Conservation (phyloP, 140 eudicot genomes). For the Erigeron philadelphicus region DNA sequence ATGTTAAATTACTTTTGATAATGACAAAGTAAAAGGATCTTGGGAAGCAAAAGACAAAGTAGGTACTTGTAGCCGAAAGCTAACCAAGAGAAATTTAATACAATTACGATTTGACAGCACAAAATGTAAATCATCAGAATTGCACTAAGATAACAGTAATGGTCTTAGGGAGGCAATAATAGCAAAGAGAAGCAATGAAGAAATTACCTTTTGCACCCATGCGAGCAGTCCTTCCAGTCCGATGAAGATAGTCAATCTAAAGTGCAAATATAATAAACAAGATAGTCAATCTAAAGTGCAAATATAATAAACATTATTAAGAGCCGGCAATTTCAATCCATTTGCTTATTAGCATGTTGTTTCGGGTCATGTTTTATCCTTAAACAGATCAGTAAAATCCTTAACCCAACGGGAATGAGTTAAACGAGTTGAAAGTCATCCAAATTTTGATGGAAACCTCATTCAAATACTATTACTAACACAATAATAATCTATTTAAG, state of each 20-base stretch:
- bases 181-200: neutral
- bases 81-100: neutral
- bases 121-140: neutral
- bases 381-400: neutral
- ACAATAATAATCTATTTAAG: neutral
- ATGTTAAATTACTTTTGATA: constrained; percentile 9
- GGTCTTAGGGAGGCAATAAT: neutral
- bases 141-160: neutral
- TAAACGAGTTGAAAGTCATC: neutral
- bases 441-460: neutral
- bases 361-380: neutral
- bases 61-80: neutral
- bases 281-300: constrained; percentile 71
- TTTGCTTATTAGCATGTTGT: neutral
- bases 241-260: constrained; percentile 94
- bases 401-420: neutral
- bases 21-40: neutral
- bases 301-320: constrained; percentile 12
- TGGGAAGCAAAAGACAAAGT: neutral
- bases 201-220: constrained; percentile 94
- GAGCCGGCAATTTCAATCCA: neutral
- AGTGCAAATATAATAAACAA: constrained; percentile 24
- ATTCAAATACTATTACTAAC: neutral
- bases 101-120: neutral
- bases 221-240: constrained; percentile 99